Percentiles rank a stretch among this genome's conserved stretches.
phyloP scores from a whole-genome alignment of 2,329 filamentous ascomycete species.

The Fusarium tricinctum region DNA sequence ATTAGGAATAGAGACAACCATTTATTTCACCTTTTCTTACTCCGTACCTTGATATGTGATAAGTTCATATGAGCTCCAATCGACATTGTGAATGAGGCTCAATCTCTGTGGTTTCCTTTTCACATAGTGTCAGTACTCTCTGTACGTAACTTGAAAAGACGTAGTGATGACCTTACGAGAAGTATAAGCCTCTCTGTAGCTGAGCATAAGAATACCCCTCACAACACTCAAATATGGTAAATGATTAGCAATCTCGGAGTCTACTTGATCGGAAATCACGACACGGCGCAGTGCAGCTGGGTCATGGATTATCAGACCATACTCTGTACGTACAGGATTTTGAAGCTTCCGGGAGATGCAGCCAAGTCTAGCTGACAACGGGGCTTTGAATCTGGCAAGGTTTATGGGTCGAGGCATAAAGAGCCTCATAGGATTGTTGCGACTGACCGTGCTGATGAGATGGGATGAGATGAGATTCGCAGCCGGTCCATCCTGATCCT shows the following conservation, averaged over 20 bases:
- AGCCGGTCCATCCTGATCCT: constrained; percentile 7
- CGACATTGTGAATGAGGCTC: neutral
- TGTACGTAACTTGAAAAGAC: neutral
- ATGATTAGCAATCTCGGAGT: constrained; percentile 48
- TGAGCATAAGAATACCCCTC: too few species aligned
- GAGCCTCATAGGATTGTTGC: constrained; percentile 16
- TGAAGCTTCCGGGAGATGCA: constrained; percentile 15
- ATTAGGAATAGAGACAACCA: neutral
- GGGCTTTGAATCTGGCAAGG: constrained; percentile 6
- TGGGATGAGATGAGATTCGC: constrained; percentile 14
- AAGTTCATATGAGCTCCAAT: neutral
- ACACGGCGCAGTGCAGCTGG: constrained; percentile 31
- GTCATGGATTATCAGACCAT: constrained; percentile 37
- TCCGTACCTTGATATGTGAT: neutral
- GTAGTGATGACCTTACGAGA: neutral
- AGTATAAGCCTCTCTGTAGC: too few species aligned
- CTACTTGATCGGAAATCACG: constrained; percentile 39
- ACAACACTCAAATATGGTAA: constrained; percentile 30
- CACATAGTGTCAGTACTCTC: neutral
- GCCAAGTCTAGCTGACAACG: constrained; percentile 3
- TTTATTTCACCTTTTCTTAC: neutral
- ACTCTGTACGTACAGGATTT: constrained; percentile 1
- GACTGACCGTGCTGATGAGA: constrained; percentile 16
- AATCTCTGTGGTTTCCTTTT: neutral
- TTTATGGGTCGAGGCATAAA: neutral